Evolutionary conservation across 192 early-diverging fungal species (phyloP).

Genomic region (Coemansia sp.): DNA sequence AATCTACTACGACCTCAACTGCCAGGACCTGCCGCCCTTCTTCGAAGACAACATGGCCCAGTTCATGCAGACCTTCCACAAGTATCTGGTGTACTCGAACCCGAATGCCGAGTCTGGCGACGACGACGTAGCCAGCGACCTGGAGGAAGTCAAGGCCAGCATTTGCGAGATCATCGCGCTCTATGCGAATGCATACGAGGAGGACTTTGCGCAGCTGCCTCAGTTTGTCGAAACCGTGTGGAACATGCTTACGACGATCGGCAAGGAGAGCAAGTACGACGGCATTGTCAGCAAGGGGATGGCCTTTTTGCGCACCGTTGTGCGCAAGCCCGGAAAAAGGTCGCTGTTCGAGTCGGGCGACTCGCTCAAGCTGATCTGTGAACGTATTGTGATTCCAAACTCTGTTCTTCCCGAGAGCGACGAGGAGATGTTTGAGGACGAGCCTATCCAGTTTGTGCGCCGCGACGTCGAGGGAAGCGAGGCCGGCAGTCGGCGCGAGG

Average conservation of each 20-base stretch:
- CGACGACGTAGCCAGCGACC: slow-evolving; percentile 76
- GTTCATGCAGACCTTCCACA: slow-evolving; percentile 83
- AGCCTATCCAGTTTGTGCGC: slow-evolving; percentile 92
- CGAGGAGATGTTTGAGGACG: slow-evolving; percentile 95
- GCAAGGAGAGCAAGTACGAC: slow-evolving; percentile 76
- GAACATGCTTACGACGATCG: slow-evolving; percentile 75
- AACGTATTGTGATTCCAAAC: slow-evolving; percentile 91
- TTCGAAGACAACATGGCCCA: slow-evolving; percentile 87
- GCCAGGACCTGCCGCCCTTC: slow-evolving; percentile 94
- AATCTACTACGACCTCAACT: slow-evolving; percentile 94
- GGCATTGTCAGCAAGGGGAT: slow-evolving; percentile 86
- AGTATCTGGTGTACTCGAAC: slow-evolving; percentile 84
- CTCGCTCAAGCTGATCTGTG: slow-evolving; percentile 78
- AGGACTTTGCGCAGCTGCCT: slow-evolving; percentile 77
- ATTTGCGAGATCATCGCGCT: slow-evolving; percentile 92
- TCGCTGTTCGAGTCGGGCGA: slow-evolving; percentile 72
- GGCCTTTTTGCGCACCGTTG: slow-evolving; percentile 84
- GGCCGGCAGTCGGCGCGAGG: slow-evolving; percentile 87
- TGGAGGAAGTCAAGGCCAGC: slow-evolving; percentile 89
- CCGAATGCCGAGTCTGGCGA: slow-evolving; percentile 67
- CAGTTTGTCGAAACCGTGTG: slow-evolving; percentile 89
- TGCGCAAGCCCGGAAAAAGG: slow-evolving; percentile 68
- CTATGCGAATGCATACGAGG: slow-evolving; percentile 88
- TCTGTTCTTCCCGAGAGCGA: slow-evolving; percentile 82
- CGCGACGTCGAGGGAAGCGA: slow-evolving; percentile 91